Evolutionary conservation across 2,329 filamentous ascomycete species (phyloP).

Genomic region (Fusarium citri): DNA sequence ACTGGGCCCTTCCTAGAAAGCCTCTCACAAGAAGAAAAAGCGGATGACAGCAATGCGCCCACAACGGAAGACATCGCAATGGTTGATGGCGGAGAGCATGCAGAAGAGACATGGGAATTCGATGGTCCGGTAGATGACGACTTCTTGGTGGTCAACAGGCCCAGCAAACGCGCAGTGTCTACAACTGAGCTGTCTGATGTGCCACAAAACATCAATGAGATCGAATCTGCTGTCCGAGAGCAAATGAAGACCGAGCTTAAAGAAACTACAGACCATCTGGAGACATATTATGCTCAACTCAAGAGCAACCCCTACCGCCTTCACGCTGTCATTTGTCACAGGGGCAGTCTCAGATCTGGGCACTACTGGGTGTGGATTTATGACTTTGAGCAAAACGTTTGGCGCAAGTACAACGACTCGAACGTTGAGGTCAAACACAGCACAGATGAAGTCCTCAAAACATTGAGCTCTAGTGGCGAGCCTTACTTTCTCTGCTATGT

Average conservation of each 20-base stretch:
- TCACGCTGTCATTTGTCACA: slow-evolving; percentile 93
- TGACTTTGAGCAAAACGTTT: slow-evolving; percentile 83
- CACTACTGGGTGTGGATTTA: slow-evolving; percentile 99
- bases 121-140: slow-evolving; percentile 54
- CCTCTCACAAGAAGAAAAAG: slow-evolving; percentile 17
- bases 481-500: slow-evolving; percentile 89
- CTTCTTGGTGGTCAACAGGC: slow-evolving; percentile 47
- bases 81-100: not conserved
- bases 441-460: slow-evolving; percentile 74
- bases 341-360: slow-evolving; percentile 77
- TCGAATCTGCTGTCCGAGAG: slow-evolving; percentile 53
- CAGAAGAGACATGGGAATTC: slow-evolving; percentile 53
- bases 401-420: slow-evolving; percentile 95
- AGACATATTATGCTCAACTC: slow-evolving; percentile 60
- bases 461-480: slow-evolving; percentile 75
- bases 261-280: slow-evolving; percentile 45
- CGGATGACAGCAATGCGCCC: not conserved
- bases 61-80: slow-evolving; percentile 4
- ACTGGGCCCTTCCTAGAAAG: slow-evolving; percentile 48
- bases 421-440: slow-evolving; percentile 77
- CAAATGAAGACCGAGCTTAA: slow-evolving; percentile 58
- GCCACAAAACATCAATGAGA: slow-evolving; percentile 31
- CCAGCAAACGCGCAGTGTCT: slow-evolving; percentile 3
- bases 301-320: slow-evolving; percentile 79
- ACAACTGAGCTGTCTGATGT: slow-evolving; percentile 1